Base-by-base conservation (phyloP, 192 early-diverging fungal species). In the Thamnidium elegans region DNA sequence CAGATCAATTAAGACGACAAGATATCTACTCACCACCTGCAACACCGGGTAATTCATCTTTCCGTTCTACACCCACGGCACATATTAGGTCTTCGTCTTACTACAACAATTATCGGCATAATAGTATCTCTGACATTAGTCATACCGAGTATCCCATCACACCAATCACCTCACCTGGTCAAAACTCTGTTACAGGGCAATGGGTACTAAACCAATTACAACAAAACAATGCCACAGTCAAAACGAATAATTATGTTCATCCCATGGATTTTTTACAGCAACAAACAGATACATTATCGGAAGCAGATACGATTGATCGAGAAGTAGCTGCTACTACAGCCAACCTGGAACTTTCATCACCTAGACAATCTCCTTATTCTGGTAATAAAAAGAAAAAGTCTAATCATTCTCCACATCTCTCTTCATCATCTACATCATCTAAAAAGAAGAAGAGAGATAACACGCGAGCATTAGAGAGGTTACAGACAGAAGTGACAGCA, bases 401-500 rank as follows among this genome's bases (percentile, higher is more conserved):
- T 26, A 26, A 3, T 3, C 26, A 39, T 64, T 50, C 50, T 52
- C 13, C 3, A 54, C 46, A 1, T 43, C 14, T 50, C n/a, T 20
- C 17, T 10, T n/a, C 17, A 48, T 50, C 51, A 64, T 13, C 34
- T 19, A 54, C 17, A 44, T 23, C 21, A 17, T 14, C n/a, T 17
- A 53, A 11, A 23, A 30, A 20, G 36, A 26, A 47, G 36, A 19
- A 55, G 59, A 15, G 54, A 4, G 36, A 39, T 39, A 39, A 10
- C 4, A 39, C 62, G 11, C 36, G 67, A 14, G 67, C 67, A 6
- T 26, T 69, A 20, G 67, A 69, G 19, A 69, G 52, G 4, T 32
- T 69, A n/a, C 67, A 69, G 34, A 69, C 67, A 7, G 60, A 69
- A 15, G 67, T 69, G 1, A 50, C 67, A 7, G 67, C 53, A 7